phyloP scores from a whole-genome alignment of 2,329 filamentous ascomycete genomes.

The Delphinella strobiligena region DNA sequence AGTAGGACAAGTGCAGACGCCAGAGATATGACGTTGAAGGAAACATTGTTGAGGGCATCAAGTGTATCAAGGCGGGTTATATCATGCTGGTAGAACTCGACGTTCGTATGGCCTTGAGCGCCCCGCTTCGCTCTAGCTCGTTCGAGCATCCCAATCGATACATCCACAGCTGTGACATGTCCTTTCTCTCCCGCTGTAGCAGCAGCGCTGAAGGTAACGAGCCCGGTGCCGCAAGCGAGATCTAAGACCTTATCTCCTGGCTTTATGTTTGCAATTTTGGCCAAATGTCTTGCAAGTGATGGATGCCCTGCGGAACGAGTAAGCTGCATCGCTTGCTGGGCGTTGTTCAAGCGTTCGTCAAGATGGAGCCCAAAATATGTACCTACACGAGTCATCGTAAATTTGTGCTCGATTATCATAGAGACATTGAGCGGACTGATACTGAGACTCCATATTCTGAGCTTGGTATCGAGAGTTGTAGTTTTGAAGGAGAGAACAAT shows the following conservation, averaged over 20 bases:
- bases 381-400: conserved; percentile 32
- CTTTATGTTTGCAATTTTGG: conserved; percentile 15
- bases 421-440: conserved; percentile 19
- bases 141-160: conserved; percentile 28
- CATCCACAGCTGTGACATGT: conserved; percentile 28
- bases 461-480: too few species aligned
- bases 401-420: conserved; percentile 22
- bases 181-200: conserved; percentile 26
- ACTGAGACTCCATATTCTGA: neutral
- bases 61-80: conserved; percentile 22
- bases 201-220: conserved; percentile 28
- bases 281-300: conserved; percentile 27
- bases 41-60: neutral
- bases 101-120: conserved; percentile 23
- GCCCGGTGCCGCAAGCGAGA: conserved; percentile 34
- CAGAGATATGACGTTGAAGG: conserved; percentile 25
- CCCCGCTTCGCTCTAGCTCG: conserved; percentile 17
- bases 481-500: too few species aligned
- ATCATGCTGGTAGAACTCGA: conserved; percentile 25
- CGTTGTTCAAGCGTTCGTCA: too few species aligned
- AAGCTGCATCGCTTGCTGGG: too few species aligned
- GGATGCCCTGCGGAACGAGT: too few species aligned
- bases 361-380: too few species aligned
- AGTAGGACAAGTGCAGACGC: conserved; percentile 30
- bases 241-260: conserved; percentile 31